Conservation (phyloP, 768 basidiomycete genomes). For the Cytidiella melzeri region DNA sequence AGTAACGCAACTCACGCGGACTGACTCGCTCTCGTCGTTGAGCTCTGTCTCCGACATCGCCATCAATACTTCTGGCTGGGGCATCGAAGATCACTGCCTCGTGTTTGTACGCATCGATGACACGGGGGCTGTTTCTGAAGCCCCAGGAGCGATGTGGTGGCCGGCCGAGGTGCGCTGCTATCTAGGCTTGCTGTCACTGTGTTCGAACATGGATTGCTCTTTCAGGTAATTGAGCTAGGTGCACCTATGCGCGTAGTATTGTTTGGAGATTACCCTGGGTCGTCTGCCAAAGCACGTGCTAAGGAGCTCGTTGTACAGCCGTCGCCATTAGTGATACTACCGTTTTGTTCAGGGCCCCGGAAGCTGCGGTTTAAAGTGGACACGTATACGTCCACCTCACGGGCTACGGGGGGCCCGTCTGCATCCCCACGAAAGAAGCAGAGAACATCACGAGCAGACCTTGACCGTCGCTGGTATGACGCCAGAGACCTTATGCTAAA, state of each 20-base stretch:
- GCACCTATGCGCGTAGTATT: slow-evolving; percentile 25
- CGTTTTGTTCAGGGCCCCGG: slow-evolving; percentile 14
- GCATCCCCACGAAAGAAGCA: slow-evolving; percentile 41
- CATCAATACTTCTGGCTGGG: background rate
- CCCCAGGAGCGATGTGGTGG: slow-evolving; percentile 50
- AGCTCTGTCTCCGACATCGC: background rate
- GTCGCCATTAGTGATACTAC: slow-evolving; percentile 35
- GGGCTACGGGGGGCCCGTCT: slow-evolving; percentile 6
- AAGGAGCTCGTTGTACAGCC: slow-evolving; percentile 25
- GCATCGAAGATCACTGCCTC: slow-evolving; percentile 2
- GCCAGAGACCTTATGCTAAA: slow-evolving; percentile 43
- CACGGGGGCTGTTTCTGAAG: slow-evolving; percentile 11
- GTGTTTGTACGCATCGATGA: slow-evolving; percentile 22
- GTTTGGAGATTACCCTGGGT: slow-evolving; percentile 23
- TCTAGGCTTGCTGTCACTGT: slow-evolving; percentile 10
- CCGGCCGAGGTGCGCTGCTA: slow-evolving; percentile 49
- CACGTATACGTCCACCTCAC: slow-evolving; percentile 22
- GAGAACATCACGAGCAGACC: slow-evolving; percentile 26
- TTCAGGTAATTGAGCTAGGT: slow-evolving; percentile 18
- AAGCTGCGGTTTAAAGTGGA: slow-evolving; percentile 35
- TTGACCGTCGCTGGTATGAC: slow-evolving; percentile 38
- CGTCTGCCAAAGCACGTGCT: background rate
- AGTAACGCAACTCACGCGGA: too few relatives aligned
- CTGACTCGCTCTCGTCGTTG: background rate
- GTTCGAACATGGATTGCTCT: background rate